These are phyloP conservation scores for Tausonia pullulans DNA, from an alignment of 1,284 basidiomycete genomes.

Conservation along the genomic window DNA sequence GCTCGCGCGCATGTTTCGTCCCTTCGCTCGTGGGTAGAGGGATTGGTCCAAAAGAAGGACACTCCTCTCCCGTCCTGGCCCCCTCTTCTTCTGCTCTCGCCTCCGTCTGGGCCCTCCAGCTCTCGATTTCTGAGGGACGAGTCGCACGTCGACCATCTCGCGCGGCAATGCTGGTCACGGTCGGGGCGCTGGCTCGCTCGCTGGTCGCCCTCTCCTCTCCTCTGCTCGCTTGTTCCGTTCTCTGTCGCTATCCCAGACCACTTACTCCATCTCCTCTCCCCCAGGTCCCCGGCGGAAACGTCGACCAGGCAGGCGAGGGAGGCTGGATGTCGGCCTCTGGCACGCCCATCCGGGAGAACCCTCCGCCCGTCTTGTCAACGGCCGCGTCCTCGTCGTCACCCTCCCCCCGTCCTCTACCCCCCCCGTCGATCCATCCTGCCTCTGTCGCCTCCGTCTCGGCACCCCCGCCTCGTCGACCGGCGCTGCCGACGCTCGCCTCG, in stretches of 20 bases:
- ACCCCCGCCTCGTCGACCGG: background rate
- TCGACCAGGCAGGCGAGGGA: conserved; percentile 30
- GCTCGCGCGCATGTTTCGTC: background rate
- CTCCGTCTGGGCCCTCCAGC: too few species aligned
- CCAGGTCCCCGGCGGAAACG: conserved; percentile 27
- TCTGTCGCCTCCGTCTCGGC: background rate
- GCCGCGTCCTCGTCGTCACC: conserved; percentile 20
- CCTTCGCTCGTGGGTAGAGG: too few species aligned
- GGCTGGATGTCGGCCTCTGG: conserved; percentile 25
- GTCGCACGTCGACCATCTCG: background rate
- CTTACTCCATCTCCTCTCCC: background rate
- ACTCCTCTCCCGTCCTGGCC: too few species aligned
- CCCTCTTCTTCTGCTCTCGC: too few species aligned
- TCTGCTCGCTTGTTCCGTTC: background rate
- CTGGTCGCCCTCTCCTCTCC: background rate
- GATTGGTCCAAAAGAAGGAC: too few species aligned
- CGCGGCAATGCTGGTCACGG: background rate
- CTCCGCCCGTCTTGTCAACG: conserved; percentile 5
- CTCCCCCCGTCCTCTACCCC: background rate
- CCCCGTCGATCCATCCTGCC: background rate
- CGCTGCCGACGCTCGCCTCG: conserved; percentile 1
- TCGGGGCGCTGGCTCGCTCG: background rate
- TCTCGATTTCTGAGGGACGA: too few species aligned
- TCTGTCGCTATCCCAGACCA: background rate
- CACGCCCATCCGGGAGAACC: background rate